phyloP scores from a whole-genome alignment of 805 yeast species.

The Candida glaebosa region DNA sequence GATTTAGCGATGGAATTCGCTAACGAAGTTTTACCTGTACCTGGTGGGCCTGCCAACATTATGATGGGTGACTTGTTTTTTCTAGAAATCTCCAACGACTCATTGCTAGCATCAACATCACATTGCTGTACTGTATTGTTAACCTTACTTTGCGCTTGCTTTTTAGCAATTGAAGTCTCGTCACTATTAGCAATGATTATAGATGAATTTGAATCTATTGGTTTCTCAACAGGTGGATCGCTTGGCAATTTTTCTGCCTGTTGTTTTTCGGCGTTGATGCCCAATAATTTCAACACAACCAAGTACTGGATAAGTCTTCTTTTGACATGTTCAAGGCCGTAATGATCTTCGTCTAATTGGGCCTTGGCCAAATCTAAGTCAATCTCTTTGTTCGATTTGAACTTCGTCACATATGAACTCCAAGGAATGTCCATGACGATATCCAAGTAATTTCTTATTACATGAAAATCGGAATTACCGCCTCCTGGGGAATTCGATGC shows the following conservation, averaged over 20 bases:
- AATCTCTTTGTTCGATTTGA: conserved; percentile 39
- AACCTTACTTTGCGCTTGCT: conserved; percentile 15
- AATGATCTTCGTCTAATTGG: conserved; percentile 40
- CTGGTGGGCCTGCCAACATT: conserved; percentile 87
- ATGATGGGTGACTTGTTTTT: conserved; percentile 66
- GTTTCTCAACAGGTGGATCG: conserved; percentile 6
- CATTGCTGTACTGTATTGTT: conserved; percentile 6
- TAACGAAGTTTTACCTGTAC: conserved; percentile 86
- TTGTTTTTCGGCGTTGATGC: conserved; percentile 30
- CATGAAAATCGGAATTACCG: conserved; percentile 61
- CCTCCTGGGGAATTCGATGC: conserved; percentile 40
- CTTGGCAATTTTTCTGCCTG: conserved; percentile 13
- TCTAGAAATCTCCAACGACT: conserved; percentile 21
- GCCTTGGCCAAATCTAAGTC: conserved; percentile 43
- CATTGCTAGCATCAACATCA: conserved; percentile 7
- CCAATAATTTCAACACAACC: conserved; percentile 66
- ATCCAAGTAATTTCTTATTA: conserved; percentile 60
- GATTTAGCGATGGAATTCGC: conserved; percentile 79
- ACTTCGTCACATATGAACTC: conserved; percentile 35
- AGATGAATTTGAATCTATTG: conserved; percentile 8
- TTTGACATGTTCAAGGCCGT: conserved; percentile 47
- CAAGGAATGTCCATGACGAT: conserved; percentile 65
- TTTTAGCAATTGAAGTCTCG: conserved; percentile 26
- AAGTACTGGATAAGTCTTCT: conserved; percentile 73
- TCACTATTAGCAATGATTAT: conserved; percentile 36